These are phyloP conservation scores for Mycosarcoma maydis DNA, from an alignment of 1,284 basidiomycete genomes.

Conservation along the genomic window DNA sequence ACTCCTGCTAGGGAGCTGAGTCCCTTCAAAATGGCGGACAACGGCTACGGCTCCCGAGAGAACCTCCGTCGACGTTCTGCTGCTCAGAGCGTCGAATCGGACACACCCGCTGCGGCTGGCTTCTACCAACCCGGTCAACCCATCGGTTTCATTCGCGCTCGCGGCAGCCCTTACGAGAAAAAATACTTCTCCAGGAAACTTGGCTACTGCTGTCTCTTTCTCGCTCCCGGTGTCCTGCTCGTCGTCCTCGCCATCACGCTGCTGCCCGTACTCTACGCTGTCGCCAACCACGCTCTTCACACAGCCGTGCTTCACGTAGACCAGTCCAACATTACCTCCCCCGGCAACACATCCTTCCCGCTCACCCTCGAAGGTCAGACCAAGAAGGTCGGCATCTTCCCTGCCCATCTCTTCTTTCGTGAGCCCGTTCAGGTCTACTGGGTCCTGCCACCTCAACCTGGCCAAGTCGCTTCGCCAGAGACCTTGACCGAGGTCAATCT, in stretches of 20 bases:
- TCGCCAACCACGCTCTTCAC: conserved; percentile 66
- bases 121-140: conserved; percentile 56
- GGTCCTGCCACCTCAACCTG: conserved; percentile 58
- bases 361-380: conserved; percentile 66
- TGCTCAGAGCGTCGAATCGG: conserved; percentile 33
- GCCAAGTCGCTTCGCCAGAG: conserved; percentile 36
- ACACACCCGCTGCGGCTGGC: conserved; percentile 30
- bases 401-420: conserved; percentile 66
- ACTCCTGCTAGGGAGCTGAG: conserved; percentile 26
- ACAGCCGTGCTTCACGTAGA: conserved; percentile 63
- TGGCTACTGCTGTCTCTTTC: conserved; percentile 56
- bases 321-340: conserved; percentile 65
- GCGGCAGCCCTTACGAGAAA: conserved; percentile 64
- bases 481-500: conserved; percentile 62
- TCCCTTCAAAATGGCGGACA: conserved; percentile 44
- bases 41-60: conserved; percentile 50
- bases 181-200: conserved; percentile 64
- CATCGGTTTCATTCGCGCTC: conserved; percentile 59
- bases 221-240: conserved; percentile 56
- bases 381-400: conserved; percentile 68
- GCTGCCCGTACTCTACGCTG: conserved; percentile 65
- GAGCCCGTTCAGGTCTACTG: conserved; percentile 66
- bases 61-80: conserved; percentile 46
- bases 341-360: conserved; percentile 63
- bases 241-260: conserved; percentile 60